A percentile compares a stretch with the other conserved stretches of the same genome.
Evolutionary conservation across 2,329 filamentous ascomycete species (phyloP).

Genomic region (Sarocladium oryzae): DNA sequence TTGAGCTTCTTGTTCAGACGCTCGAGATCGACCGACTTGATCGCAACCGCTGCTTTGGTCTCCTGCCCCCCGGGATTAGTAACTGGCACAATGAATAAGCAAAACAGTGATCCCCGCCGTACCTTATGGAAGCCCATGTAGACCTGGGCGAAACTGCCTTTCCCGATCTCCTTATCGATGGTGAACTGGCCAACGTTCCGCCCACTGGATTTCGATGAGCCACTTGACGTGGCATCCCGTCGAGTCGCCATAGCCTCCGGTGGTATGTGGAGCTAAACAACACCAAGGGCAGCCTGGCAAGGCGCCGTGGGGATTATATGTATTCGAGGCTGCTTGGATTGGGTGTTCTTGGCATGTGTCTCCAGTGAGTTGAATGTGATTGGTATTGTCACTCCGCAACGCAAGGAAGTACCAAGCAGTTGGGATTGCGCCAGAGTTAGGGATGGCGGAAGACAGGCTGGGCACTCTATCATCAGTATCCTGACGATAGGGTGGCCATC

Average conservation of each 20-base stretch:
- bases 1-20: slow-evolving; percentile 94
- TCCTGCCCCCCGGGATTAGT: slow-evolving; percentile 43
- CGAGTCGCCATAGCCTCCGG: slow-evolving; percentile 34
- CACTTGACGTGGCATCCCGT: slow-evolving; percentile 29
- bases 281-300: background rate
- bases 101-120: slow-evolving; percentile 11
- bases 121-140: slow-evolving; percentile 84
- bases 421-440: no score
- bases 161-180: slow-evolving; percentile 85
- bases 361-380: no score
- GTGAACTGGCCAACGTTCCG: slow-evolving; percentile 65
- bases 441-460: background rate
- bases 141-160: slow-evolving; percentile 95
- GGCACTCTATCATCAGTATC: background rate
- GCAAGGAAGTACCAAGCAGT: no score
- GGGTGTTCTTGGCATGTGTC: no score
- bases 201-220: slow-evolving; percentile 28
- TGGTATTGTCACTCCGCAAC: no score
- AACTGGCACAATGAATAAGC: slow-evolving; percentile 2
- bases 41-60: slow-evolving; percentile 76
- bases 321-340: background rate
- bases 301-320: background rate
- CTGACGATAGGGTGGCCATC: background rate
- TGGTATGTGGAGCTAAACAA: slow-evolving; percentile 26
- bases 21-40: slow-evolving; percentile 90